Conservation (phyloP, 768 basidiomycete species). For the Mycena venus region DNA sequence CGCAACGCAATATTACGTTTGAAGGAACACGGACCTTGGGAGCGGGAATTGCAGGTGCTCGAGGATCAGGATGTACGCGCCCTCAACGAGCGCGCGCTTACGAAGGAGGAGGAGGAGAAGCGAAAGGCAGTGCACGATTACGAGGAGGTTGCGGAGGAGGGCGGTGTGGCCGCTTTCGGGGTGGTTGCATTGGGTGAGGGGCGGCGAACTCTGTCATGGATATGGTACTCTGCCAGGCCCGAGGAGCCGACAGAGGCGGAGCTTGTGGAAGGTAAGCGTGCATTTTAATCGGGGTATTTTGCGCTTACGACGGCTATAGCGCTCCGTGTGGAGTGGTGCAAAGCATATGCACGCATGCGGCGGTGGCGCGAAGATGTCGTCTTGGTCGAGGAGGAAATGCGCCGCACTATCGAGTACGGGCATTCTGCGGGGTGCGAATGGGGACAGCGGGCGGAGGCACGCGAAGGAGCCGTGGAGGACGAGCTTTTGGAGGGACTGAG, state of each 20-base stretch:
- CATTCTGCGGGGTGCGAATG: neutral
- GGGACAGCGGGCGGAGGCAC: neutral
- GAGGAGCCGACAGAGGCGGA: no score
- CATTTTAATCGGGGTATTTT: no score
- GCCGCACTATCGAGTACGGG: conserved; percentile 1
- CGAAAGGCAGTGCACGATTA: no score
- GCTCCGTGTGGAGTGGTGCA: neutral
- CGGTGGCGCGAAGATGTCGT: conserved; percentile 23
- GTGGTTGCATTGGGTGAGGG: no score
- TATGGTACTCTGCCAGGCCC: no score
- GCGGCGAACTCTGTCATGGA: no score
- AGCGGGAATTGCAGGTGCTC: neutral
- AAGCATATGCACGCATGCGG: neutral
- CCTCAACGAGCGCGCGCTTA: conserved; percentile 2
- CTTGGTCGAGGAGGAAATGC: conserved; percentile 21
- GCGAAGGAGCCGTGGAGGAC: neutral
- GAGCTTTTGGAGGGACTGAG: neutral
- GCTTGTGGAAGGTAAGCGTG: no score
- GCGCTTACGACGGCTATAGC: neutral
- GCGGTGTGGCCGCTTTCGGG: neutral
- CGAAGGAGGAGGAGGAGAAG: neutral
- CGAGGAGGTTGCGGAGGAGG: no score
- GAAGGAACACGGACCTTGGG: no score
- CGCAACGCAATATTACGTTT: no score
- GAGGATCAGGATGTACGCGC: neutral